A percentile compares a stretch with the other conserved stretches of the same genome.
Conservation (phyloP, 176 grass and related monocot species). For the Eremochloa ophiuroides region DNA sequence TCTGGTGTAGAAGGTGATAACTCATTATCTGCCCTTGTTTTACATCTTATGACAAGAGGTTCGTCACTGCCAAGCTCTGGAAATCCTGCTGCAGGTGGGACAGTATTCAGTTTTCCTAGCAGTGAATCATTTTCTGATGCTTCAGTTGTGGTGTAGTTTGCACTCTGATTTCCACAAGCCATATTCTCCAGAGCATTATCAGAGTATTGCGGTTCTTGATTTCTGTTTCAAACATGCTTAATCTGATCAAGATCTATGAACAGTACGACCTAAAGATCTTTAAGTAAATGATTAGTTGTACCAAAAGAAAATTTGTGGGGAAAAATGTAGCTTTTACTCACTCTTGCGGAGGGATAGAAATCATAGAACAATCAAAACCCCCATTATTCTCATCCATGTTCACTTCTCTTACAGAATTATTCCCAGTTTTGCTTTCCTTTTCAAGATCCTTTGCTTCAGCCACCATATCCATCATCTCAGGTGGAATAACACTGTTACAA, state of each 20-base stretch:
- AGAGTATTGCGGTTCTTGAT: conserved; percentile 9
- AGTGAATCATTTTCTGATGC: conserved; percentile 24
- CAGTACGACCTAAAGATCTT: background rate
- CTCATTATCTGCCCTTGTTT: conserved; percentile 13
- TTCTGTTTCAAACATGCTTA: conserved; percentile 39
- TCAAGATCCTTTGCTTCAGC: conserved; percentile 28
- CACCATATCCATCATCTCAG: conserved; percentile 50
- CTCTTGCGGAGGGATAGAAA: conserved; percentile 23
- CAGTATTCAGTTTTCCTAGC: conserved; percentile 33
- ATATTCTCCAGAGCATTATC: conserved; percentile 21
- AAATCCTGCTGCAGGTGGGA: background rate
- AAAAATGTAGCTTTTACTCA: conserved; percentile 28
- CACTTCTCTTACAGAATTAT: conserved; percentile 27
- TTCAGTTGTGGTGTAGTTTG: conserved; percentile 22
- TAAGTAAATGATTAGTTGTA: background rate
- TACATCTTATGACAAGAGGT: background rate
- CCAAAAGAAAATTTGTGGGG: background rate
- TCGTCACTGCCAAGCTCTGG: background rate
- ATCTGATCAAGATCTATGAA: conserved; percentile 27
- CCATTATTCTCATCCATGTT: background rate
- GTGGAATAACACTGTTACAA: conserved; percentile 70
- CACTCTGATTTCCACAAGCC: background rate
- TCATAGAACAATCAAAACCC: conserved; percentile 2
- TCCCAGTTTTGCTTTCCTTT: conserved; percentile 25
- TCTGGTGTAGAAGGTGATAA: conserved; percentile 37